Base-by-base conservation (phyloP, 169 alveolate species). In the Plasmodium inui region DNA sequence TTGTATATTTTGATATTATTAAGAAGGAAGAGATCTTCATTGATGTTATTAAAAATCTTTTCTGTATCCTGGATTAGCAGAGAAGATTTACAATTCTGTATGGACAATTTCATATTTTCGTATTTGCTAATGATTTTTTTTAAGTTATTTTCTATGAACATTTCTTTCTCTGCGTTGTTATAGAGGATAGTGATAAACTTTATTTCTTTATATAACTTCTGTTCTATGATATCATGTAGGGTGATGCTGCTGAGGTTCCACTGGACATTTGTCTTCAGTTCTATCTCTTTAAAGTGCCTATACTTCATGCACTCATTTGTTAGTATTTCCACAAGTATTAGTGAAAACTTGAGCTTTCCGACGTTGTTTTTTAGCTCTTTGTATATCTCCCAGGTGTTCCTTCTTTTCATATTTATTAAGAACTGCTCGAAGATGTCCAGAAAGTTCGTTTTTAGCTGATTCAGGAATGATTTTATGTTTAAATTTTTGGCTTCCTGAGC, bases 1-100 rank as follows among this genome's bases (percentile, higher is more conserved):
- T 91, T 91, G 61, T 91, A 91, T 39, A 91, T 82, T 82, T 91
- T 91, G 34, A 91, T 91, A 72, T 91, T 91, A 91, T 82, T 91
- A 34, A 91, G 76, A 44, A 91, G 57, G 46, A 91, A 91, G n/a
- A 91, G 57, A 82, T 91, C 95, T 71, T 91, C 95, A 30, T 91
- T 91, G 32, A 91, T 91, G 44, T 91, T 91, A 32, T 82, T 81
- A 41, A 74, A 91, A 32, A 91, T 82, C 3, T 82, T 71, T 37
- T 91, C 95, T 61, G 70, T 80, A 32, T 57, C 85, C 22, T 91
- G 30, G 2, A 81, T 91, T 26, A 91, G 46, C 37, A 80, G 74
- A 17, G 84, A 81, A 46, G 85, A 91, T 34, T 82, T 91, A 53
- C 57, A 71, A 46, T 91, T 46, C 30, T 82, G 71, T 41, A 91